A percentile compares a stretch with the other conserved stretches of the same genome.
Conservation (phyloP, 805 yeast genomes). For the Komagataella mondaviorum region DNA sequence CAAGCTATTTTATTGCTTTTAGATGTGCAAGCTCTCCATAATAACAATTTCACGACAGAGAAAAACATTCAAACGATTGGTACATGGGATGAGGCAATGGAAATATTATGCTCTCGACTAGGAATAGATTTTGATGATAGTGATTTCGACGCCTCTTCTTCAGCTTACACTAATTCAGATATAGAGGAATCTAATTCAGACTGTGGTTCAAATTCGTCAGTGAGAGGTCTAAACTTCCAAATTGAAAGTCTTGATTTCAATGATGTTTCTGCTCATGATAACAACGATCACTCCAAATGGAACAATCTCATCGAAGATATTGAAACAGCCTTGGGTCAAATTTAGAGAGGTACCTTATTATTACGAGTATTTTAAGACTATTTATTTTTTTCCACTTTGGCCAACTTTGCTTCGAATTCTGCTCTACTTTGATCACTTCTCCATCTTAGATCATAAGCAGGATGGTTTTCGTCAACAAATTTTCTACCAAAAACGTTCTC, state of each 20-base stretch:
- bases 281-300: background rate
- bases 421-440: conserved; percentile 10
- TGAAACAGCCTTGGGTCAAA: background rate
- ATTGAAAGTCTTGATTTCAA: background rate
- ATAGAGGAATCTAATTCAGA: background rate
- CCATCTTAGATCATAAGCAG: conserved; percentile 12
- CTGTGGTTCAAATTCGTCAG: background rate
- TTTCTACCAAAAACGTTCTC: conserved; percentile 20
- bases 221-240: background rate
- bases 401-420: conserved; percentile 9
- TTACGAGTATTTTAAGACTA: background rate
- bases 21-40: background rate
- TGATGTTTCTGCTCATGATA: background rate
- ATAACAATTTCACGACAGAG: background rate
- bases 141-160: background rate
- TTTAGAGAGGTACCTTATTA: background rate
- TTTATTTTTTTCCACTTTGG: background rate
- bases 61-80: background rate
- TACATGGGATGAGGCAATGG: background rate
- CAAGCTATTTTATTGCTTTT: background rate
- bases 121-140: background rate
- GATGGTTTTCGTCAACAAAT: conserved; percentile 10
- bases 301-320: background rate
- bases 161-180: background rate
- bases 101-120: background rate